A percentile compares a stretch with the other conserved stretches of the same genome.
Conservation (phyloP, 2,329 filamentous ascomycete genomes). For the Fusarium transvaalense region DNA sequence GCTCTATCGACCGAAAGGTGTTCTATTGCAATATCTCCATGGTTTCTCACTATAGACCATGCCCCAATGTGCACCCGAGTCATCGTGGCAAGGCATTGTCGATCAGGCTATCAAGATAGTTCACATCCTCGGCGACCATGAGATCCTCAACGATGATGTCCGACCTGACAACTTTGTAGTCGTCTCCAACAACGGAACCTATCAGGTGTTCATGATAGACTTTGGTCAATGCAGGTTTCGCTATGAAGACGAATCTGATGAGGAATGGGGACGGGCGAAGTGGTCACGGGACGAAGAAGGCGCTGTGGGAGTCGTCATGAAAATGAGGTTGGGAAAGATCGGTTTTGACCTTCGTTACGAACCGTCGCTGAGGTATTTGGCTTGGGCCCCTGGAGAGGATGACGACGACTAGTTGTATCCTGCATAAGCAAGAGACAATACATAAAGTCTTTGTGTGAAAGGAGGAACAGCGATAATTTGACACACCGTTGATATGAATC, state of each 20-base stretch:
- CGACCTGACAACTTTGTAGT: slow-evolving; percentile 45
- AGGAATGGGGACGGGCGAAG: slow-evolving; percentile 40
- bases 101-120: slow-evolving; percentile 38
- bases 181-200: background rate
- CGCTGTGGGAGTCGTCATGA: background rate
- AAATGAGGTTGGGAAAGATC: background rate
- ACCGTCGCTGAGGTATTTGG: background rate
- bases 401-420: too few species aligned
- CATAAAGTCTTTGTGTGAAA: too few species aligned
- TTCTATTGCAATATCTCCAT: slow-evolving; percentile 40
- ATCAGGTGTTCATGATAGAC: slow-evolving; percentile 46
- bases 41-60: slow-evolving; percentile 31
- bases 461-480: too few species aligned
- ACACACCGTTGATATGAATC: too few species aligned
- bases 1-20: slow-evolving; percentile 1
- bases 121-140: slow-evolving; percentile 39
- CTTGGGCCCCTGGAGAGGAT: background rate
- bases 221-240: slow-evolving; percentile 44
- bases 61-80: background rate
- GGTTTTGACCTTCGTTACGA: background rate
- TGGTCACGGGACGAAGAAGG: slow-evolving; percentile 43
- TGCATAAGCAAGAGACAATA: too few species aligned
- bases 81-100: slow-evolving; percentile 37
- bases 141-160: slow-evolving; percentile 44
- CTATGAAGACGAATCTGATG: slow-evolving; percentile 34